Evolutionary conservation across 768 basidiomycete genomes (phyloP), one percentile per base, ranked within the genome.

Genomic region (Tylopilus subfusipes): DNA sequence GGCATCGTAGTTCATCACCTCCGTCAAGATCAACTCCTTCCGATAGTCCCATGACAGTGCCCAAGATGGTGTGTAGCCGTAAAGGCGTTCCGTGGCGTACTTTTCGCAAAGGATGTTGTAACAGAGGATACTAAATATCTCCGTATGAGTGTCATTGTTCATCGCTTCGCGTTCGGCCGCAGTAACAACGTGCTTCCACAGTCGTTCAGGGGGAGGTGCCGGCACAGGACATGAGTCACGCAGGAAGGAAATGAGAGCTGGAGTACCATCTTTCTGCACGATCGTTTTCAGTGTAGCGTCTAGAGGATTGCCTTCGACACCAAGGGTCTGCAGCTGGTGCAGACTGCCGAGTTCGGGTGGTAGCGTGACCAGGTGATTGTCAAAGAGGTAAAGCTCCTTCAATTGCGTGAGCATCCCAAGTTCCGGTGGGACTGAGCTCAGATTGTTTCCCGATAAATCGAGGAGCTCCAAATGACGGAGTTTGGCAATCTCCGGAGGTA

Each of bases 41-140:
- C 97, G 83, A 67, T 94, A 98, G 42, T 88, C 83, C 97, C 97
- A 99, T n/a, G 82, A 77, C 36, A 99, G 77, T 0, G 97, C 97
- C 96, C 97, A 98, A 1, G 85, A 79, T 1, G 97, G 97, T 0
- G 97, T 98, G 72, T 99, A 99, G 2, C 93, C 93, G 68, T 98
- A 99, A 69, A 95, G 72, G 59, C 83, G 78, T 62, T 88, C 83
- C 29, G 95, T 94, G 14, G 97, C 97, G 63, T 82, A 89, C 67
- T 84, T 82, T 67, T 96, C 91, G 71, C 91, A 95, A 12, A 99
- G 83, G 57, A 98, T 94, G 72, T 99, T 99, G 79, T 93, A 98
- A 68, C 82, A 88, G 18, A 98, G 75, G 29, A 90, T 80, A 46
- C 82, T 88, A 73, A 96, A 85, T 2, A 82, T 82, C 71, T 98